Base-by-base conservation (phyloP, 371 early-diverging fungal genomes). In the Blakeslea trispora region DNA sequence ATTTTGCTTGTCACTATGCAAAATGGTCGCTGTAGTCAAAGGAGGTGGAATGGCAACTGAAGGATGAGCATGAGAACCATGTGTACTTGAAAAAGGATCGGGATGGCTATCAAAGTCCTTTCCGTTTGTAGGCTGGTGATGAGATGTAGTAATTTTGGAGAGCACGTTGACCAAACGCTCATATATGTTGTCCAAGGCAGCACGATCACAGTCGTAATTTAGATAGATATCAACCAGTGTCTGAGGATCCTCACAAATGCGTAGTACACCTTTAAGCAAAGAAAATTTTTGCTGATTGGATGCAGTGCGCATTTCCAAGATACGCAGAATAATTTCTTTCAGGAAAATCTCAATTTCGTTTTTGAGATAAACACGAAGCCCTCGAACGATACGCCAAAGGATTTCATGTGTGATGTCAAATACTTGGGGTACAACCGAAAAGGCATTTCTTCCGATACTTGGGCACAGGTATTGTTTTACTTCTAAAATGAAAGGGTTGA, bases 221-320 rank as follows among this genome's bases (percentile, higher is more conserved):
- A 98, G 79, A 55, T 96, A 98, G 28, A 98, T 81, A 64, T 98
- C 99, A 4, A 98, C 96, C 9, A 97, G 72, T 0, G 92, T 81
- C 39, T 88, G 83, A n/a, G 96, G 93, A 61, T 92, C 90, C 24
- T 81, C 71, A 55, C 94, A 82, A 50, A 79, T 70, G 39, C 67
- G 61, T 10, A 77, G 46, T 1, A 83, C 64, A 21, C 79, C 66
- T 35, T 73, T 81, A 10, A 84, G 46, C 32, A 84, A 32, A 1
- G 77, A 68, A 34, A 75, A 72, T 49, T 79, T 79, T 57, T 84
- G 84, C 35, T 79, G 78, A 18, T 65, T 72, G 0, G 78, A 77
- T 9, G 77, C 76, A 37, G 70, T 79, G 50, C 83, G 83, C 82
- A 79, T 87, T 57, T 88, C 90, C 44, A 91, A 61, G 44, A 89